phyloP scores from a whole-genome alignment of 176 grass and related monocot genomes.

The Phyllostachys edulis region DNA sequence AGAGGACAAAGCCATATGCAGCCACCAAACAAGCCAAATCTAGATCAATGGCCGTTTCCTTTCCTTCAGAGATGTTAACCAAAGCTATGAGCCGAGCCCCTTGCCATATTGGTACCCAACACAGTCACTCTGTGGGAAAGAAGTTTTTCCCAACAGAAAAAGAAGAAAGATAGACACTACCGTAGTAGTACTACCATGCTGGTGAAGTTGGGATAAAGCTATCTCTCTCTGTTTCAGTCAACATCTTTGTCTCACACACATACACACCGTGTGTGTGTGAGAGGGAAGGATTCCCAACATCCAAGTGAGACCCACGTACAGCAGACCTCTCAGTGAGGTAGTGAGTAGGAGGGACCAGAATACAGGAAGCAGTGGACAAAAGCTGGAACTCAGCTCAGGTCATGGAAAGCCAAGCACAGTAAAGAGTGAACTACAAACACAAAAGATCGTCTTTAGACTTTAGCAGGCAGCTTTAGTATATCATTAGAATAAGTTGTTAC shows the following conservation, averaged over 20 bases:
- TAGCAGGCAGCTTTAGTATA: slow-evolving; percentile 46
- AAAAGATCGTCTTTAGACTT: slow-evolving; percentile 64
- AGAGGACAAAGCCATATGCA: slow-evolving; percentile 9
- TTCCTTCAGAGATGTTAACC: slow-evolving; percentile 22
- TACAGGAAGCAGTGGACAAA: slow-evolving; percentile 45
- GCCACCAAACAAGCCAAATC: slow-evolving; percentile 36
- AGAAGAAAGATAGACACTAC: slow-evolving; percentile 12
- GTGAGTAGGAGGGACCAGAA: slow-evolving; percentile 38
- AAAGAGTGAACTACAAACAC: slow-evolving; percentile 40
- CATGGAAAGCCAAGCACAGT: slow-evolving; percentile 54
- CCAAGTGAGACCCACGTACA: slow-evolving; percentile 50
- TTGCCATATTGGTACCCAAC: slow-evolving; percentile 45
- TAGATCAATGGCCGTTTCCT: slow-evolving; percentile 10
- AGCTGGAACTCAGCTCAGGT: slow-evolving; percentile 46
- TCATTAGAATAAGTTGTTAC: slow-evolving; percentile 50
- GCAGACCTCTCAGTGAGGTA: slow-evolving; percentile 7
- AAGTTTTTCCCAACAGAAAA: slow-evolving; percentile 34
- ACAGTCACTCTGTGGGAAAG: slow-evolving; percentile 31
- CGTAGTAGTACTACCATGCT: slow-evolving; percentile 27
- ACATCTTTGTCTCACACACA: slow-evolving; percentile 28
- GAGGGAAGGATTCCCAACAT: slow-evolving; percentile 29
- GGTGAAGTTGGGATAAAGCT: slow-evolving; percentile 35
- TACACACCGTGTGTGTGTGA: neutral
- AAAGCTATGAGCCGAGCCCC: slow-evolving; percentile 1
- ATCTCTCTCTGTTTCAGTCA: slow-evolving; percentile 40